A percentile compares a stretch with the other conserved stretches of the same genome.
Conservation (phyloP, 768 basidiomycete species). For the Paxillus involutus region DNA sequence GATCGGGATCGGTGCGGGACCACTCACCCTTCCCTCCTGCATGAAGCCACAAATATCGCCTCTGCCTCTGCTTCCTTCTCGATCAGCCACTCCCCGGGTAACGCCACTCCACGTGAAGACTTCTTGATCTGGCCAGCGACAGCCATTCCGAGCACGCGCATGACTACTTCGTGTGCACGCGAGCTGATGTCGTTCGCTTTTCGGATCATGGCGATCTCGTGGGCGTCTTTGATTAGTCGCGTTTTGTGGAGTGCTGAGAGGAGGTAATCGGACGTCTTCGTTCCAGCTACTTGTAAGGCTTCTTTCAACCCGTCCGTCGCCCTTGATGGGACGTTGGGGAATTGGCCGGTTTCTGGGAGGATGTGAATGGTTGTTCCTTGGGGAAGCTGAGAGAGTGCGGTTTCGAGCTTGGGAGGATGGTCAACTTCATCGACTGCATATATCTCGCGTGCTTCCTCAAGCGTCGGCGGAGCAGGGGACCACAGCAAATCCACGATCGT, state of each 20-base stretch:
- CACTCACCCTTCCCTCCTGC: slow-evolving; percentile 81
- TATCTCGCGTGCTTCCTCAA: slow-evolving; percentile 51
- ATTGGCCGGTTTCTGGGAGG: slow-evolving; percentile 43
- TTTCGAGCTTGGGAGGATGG: slow-evolving; percentile 46
- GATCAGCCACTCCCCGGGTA: slow-evolving; percentile 85
- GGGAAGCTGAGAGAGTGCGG: slow-evolving; percentile 43
- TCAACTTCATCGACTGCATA: slow-evolving; percentile 63
- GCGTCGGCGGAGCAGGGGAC: slow-evolving; percentile 79
- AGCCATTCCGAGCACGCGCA: slow-evolving; percentile 82
- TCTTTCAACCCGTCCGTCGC: slow-evolving; percentile 8
- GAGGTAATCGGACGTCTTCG: slow-evolving; percentile 46
- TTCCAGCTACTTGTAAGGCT: background rate
- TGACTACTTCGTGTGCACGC: slow-evolving; percentile 86
- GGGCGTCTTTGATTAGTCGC: slow-evolving; percentile 71
- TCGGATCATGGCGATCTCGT: slow-evolving; percentile 74
- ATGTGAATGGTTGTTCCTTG: slow-evolving; percentile 65
- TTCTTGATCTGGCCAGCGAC: slow-evolving; percentile 56
- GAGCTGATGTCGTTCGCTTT: slow-evolving; percentile 87
- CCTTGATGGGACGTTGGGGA: slow-evolving; percentile 12
- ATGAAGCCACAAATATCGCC: slow-evolving; percentile 89
- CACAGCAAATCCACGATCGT: slow-evolving; percentile 80
- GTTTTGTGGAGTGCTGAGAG: slow-evolving; percentile 78
- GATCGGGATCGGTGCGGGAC: background rate
- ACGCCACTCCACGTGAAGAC: slow-evolving; percentile 42
- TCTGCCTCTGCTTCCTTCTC: slow-evolving; percentile 93